Evolutionary conservation across 768 basidiomycete species (phyloP).

Genomic region (Leccinum barrowsii): DNA sequence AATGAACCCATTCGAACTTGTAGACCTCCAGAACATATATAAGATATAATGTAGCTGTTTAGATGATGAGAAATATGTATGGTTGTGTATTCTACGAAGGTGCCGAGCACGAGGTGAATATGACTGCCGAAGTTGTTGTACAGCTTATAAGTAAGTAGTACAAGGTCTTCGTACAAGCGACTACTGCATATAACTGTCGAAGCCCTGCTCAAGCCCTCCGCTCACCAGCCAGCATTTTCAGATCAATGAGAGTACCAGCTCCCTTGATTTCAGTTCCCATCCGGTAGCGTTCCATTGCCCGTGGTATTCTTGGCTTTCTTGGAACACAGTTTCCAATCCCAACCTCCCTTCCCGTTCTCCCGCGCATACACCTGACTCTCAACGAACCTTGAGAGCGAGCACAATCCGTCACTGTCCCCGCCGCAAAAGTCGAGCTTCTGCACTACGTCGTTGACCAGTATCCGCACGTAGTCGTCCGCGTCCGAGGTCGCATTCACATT

Average conservation of each 20-base stretch:
- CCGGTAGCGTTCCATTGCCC: background rate
- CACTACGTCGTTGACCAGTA: background rate
- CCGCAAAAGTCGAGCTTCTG: background rate
- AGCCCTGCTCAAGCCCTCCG: background rate
- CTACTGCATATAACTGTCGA: background rate
- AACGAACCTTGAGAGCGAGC: background rate
- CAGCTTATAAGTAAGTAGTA: too few relatives aligned
- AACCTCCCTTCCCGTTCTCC: background rate
- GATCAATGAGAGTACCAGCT: background rate
- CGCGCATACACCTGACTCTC: background rate
- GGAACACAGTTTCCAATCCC: background rate
- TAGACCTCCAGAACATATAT: too few relatives aligned
- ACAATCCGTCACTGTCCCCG: background rate
- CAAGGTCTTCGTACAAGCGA: too few relatives aligned
- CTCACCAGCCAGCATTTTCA: background rate
- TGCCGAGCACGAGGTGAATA: too few relatives aligned
- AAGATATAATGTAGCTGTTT: too few relatives aligned
- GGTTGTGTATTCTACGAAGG: too few relatives aligned
- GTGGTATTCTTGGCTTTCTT: background rate
- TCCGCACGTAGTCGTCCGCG: background rate
- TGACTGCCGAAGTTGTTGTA: too few relatives aligned
- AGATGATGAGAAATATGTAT: too few relatives aligned
- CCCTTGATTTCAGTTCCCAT: too few relatives aligned
- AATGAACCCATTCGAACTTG: too few relatives aligned
- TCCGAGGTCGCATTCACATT: too few relatives aligned